Evolutionary conservation across 2,329 filamentous ascomycete genomes (phyloP), one percentile per base, ranked within the genome.

Genomic region (Aquanectria penicillioides): DNA sequence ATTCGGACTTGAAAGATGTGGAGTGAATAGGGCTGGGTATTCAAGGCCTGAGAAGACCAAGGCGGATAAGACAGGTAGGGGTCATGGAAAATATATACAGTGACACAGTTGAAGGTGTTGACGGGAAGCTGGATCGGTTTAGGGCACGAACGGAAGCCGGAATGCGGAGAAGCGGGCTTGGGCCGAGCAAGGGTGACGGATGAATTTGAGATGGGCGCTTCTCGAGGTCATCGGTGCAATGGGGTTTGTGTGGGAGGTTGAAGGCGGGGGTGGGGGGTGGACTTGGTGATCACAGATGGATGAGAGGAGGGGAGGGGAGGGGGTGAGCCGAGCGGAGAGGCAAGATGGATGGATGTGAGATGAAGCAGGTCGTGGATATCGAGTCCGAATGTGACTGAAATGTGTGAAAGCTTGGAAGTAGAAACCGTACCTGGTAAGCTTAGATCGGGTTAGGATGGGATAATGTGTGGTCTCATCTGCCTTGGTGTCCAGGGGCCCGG

Each of bases 321-420:
- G 41, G 44, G 51, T 50, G 44, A 13, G 29, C 26, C 44, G 26
- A 51, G 40, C 47, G 38, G 22, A 41, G 44, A 56, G 46, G 44
- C 31, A 48, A 61, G 58, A 61, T 61, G 58, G 58, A 51, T 46
- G 53, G 48, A 61, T 57, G 58, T 61, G 36, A 61, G 58, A 61
- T 61, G 58, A 53, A 44, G 58, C 37, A 56, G 44, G 57, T 56
- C 38, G 38, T 26, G 55, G 55, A 28, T 40, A 29, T 36, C 17
- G 41, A 26, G 28, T 28, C 37, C 37, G 48, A 44, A 41, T 47
- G 40, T 38, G 41, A 46, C 25, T 41, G 31, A 31, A n/a, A 29
- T 38, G 36, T 25, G 26, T 46, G 17, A 26, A 20, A 25, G 33
- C n/a, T 44, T 31, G 46, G 34, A 9, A 40, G 37, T n/a, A 5